A percentile compares a stretch with the other conserved stretches of the same genome.
Conservation (phyloP, 805 yeast species). For the Yarrowia hollandica region DNA sequence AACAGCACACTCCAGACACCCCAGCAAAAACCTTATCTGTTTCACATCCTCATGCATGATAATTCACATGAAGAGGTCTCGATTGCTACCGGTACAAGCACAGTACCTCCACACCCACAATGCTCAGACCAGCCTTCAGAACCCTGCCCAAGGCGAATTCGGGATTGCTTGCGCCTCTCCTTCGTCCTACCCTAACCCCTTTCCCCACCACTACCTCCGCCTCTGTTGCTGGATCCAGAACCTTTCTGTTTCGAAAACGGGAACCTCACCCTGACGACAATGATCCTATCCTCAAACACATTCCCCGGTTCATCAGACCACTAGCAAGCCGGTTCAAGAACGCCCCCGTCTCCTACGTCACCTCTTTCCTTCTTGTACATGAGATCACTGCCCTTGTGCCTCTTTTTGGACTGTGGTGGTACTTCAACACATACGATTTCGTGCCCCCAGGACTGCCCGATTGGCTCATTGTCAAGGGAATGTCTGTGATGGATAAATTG, state of each 20-base stretch:
- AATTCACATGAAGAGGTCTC: too few relatives aligned
- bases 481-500: conserved; percentile 38
- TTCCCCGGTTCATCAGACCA: conserved; percentile 54
- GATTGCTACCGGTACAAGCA: too few relatives aligned
- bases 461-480: conserved; percentile 52
- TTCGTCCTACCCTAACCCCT: not conserved
- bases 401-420: conserved; percentile 65
- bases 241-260: not conserved
- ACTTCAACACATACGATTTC: conserved; percentile 56
- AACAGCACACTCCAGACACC: too few relatives aligned
- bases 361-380: conserved; percentile 67
- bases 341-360: conserved; percentile 61
- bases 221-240: not conserved
- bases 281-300: conserved; percentile 42
- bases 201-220: not conserved
- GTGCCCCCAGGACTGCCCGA: conserved; percentile 58
- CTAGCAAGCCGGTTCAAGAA: conserved; percentile 52
- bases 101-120: not conserved
- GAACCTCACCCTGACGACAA: conserved; percentile 26
- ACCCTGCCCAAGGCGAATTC: not conserved
- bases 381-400: conserved; percentile 77
- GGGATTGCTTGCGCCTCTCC: not conserved
- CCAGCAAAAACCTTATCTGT: too few relatives aligned
- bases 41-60: too few relatives aligned
- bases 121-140: conserved; percentile 3